These are phyloP conservation scores for Fusarium phyllophilum DNA, from an alignment of 2,329 filamentous ascomycete genomes.

Conservation along the genomic window DNA sequence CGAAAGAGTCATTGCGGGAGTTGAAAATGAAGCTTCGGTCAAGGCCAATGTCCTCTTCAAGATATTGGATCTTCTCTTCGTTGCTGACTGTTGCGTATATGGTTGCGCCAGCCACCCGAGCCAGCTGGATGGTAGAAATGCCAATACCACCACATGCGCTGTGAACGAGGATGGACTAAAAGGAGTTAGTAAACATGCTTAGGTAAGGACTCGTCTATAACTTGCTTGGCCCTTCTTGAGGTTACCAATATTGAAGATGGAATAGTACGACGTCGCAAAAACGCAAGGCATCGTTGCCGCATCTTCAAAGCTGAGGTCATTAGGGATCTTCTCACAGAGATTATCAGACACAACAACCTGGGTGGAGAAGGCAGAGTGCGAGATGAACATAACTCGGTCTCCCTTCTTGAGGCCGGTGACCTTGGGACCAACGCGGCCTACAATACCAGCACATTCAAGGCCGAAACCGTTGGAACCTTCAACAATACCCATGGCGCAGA, in stretches of 20 bases:
- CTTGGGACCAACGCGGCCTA: not conserved
- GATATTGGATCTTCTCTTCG: not conserved
- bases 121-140: not conserved
- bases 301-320: not conserved
- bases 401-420: not conserved
- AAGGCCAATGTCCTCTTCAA: not conserved
- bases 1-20: not conserved
- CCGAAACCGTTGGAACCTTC: not conserved
- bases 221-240: slow-evolving; percentile 1
- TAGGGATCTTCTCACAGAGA: slow-evolving; percentile 1
- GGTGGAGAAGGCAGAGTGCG: not conserved
- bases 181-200: not conserved
- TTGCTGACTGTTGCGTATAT: not conserved
- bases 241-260: slow-evolving; percentile 2
- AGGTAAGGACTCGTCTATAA: too few species aligned
- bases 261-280: not conserved
- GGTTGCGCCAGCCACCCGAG: not conserved
- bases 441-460: not conserved
- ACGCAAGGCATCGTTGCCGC: slow-evolving; percentile 5
- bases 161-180: not conserved
- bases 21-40: not conserved
- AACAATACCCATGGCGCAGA: slow-evolving; percentile 4
- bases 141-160: not conserved
- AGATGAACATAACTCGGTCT: not conserved
- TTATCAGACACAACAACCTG: not conserved